Conservation (phyloP, 208 protist genomes). For the Leishmania tropica region DNA sequence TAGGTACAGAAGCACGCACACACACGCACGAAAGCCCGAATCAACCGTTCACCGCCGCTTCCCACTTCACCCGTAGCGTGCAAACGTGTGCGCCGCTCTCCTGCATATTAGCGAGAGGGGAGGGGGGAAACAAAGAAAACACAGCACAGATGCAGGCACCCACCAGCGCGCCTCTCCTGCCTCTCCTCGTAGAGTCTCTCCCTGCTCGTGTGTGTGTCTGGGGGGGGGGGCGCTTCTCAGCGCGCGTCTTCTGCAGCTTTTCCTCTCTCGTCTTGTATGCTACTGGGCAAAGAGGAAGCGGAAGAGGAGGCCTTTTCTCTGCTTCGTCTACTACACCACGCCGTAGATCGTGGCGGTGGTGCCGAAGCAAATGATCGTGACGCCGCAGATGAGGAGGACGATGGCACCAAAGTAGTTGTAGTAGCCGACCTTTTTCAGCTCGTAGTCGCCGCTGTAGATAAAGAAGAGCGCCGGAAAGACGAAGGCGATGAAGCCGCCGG, state of each 20-base stretch:
- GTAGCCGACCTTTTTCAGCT: conserved; percentile 32
- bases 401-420: conserved; percentile 47
- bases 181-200: neutral
- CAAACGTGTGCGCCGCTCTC: neutral
- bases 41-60: neutral
- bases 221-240: neutral
- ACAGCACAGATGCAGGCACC: neutral
- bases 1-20: neutral
- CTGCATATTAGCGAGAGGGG: neutral
- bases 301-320: neutral
- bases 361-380: conserved; percentile 62
- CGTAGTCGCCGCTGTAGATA: conserved; percentile 64
- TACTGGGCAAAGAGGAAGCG: neutral
- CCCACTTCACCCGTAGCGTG: neutral
- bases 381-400: conserved; percentile 44
- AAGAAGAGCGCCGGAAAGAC: conserved; percentile 79
- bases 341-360: conserved; percentile 64
- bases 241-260: neutral
- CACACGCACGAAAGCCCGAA: neutral
- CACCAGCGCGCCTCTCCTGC: neutral
- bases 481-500: conserved; percentile 67
- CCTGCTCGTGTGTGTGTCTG: neutral
- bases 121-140: neutral
- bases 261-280: neutral
- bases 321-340: conserved; percentile 19